Conservation (phyloP, 495 filamentous ascomycete species). For the Lichina pygmaea region DNA sequence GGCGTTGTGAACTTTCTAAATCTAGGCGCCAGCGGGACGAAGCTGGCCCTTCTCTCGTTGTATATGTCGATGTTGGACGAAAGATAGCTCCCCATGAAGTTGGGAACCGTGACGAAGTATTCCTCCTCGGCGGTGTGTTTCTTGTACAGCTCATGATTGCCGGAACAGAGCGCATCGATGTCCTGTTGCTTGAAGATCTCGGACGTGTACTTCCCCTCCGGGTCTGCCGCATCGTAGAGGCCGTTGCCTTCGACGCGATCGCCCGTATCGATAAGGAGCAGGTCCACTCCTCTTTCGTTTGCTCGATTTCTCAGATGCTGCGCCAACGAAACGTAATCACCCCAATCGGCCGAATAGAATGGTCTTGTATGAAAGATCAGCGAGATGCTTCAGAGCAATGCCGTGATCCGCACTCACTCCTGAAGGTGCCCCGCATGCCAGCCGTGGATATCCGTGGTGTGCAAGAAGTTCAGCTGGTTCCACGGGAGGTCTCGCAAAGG, state of each 20-base stretch:
- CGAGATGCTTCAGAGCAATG: no score
- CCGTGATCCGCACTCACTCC: constrained; percentile 27
- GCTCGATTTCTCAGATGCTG: constrained; percentile 52
- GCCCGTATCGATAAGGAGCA: constrained; percentile 79
- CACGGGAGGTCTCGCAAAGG: constrained; percentile 63
- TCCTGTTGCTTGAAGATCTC: constrained; percentile 60
- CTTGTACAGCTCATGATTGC: constrained; percentile 91
- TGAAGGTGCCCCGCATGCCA: constrained; percentile 87
- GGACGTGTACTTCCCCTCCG: constrained; percentile 67
- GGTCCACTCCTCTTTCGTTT: constrained; percentile 49
- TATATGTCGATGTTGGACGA: constrained; percentile 86
- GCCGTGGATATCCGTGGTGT: constrained; percentile 85
- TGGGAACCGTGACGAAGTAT: constrained; percentile 47
- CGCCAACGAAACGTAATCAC: constrained; percentile 88
- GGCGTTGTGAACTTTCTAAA: constrained; percentile 76
- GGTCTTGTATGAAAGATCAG: constrained; percentile 17
- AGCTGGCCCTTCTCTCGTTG: constrained; percentile 34
- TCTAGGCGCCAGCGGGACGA: constrained; percentile 51
- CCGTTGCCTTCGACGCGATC: constrained; percentile 84
- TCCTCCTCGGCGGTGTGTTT: constrained; percentile 48
- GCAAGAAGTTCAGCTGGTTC: constrained; percentile 83
- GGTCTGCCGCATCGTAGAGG: constrained; percentile 73
- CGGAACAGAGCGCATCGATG: constrained; percentile 65
- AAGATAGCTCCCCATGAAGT: constrained; percentile 49
- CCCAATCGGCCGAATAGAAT: constrained; percentile 87